A percentile compares a stretch with the other conserved stretches of the same genome.
These are phyloP conservation scores for Rhododendron ovatum DNA, from an alignment of 148 eudicot genomes.

Conservation along the genomic window DNA sequence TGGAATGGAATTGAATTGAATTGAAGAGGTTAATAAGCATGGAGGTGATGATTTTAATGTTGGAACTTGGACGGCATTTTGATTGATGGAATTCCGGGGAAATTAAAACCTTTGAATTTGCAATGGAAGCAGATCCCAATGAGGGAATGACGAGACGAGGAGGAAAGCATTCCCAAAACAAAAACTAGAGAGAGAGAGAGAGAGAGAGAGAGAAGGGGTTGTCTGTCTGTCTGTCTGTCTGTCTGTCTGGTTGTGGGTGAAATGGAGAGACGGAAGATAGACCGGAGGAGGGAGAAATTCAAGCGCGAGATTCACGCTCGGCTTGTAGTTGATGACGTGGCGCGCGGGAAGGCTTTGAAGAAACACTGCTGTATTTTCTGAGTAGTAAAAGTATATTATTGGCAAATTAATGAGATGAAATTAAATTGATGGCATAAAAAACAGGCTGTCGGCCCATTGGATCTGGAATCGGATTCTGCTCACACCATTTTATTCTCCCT, in stretches of 20 bases:
- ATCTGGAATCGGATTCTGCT: neutral
- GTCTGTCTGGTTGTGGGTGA: neutral
- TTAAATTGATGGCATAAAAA: neutral
- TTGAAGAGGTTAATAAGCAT: neutral
- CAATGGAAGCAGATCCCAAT: neutral
- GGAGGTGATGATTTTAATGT: neutral
- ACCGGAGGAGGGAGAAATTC: neutral
- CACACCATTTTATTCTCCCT: neutral
- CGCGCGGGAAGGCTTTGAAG: neutral
- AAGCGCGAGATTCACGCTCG: neutral
- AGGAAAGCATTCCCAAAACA: neutral
- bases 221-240: neutral
- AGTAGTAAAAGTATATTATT: too few species aligned
- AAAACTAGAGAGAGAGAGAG: neutral
- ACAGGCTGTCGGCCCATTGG: neutral
- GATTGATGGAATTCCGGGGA: neutral
- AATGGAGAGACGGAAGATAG: neutral
- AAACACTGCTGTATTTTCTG: neutral
- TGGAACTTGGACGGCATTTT: neutral
- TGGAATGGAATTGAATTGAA: neutral
- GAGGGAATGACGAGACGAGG: neutral
- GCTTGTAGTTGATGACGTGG: neutral
- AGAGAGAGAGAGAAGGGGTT: neutral
- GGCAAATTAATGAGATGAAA: too few species aligned
- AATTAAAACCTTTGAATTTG: neutral